A percentile compares a stretch with the other conserved stretches of the same genome.
Conservation (phyloP, 164 flowering plant species). For the Chimonanthus salicifolius region DNA sequence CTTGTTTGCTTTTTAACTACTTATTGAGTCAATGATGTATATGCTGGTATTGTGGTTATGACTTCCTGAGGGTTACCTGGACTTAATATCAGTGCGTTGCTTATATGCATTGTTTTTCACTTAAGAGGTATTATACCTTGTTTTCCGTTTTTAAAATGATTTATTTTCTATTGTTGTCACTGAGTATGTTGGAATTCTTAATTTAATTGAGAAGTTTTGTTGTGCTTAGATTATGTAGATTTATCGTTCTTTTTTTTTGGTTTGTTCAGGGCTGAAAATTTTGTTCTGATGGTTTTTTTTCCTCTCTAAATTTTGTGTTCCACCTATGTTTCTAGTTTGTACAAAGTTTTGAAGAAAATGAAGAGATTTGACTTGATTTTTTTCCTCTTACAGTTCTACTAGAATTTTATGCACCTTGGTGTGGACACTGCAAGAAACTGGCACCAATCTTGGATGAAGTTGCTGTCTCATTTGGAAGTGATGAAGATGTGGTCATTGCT, state of each 20-base stretch:
- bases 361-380: not conserved
- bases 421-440: conserved; percentile 90
- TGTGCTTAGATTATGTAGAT: not conserved
- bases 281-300: too few relatives aligned
- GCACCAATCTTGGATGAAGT: conserved; percentile 96
- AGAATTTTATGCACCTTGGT: conserved; percentile 98
- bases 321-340: not conserved
- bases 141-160: not conserved
- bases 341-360: not conserved
- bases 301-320: too few relatives aligned
- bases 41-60: not conserved
- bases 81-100: not conserved
- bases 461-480: conserved; percentile 64
- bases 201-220: not conserved
- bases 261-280: too few relatives aligned
- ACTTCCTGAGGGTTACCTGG: not conserved
- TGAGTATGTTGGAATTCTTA: not conserved
- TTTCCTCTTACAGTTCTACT: conserved; percentile 54
- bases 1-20: not conserved
- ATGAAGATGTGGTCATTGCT: conserved; percentile 66
- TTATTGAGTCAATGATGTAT: too few relatives aligned
- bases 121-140: too few relatives aligned
- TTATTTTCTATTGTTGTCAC: not conserved
- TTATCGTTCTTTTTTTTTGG: not conserved
- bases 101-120: not conserved